A percentile compares a stretch with the other conserved stretches of the same genome.
Evolutionary conservation across 257 asterid species (phyloP).

Genomic region (Ocimum tenuiflorum): DNA sequence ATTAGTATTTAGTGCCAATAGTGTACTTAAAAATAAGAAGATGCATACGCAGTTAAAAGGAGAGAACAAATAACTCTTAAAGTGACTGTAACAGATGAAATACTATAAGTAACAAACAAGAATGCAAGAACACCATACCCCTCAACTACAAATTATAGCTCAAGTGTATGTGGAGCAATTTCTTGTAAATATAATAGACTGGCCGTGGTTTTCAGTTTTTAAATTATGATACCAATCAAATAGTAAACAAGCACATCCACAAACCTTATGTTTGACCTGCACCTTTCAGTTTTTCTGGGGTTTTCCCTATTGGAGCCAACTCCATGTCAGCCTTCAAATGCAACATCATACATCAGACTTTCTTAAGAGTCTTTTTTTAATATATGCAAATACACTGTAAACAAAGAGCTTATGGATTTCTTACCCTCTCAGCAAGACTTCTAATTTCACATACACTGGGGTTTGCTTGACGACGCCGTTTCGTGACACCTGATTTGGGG

Average conservation of each 20-base stretch:
- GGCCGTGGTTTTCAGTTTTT: background rate
- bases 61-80: background rate
- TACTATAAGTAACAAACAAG: background rate
- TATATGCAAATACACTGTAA: background rate
- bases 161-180: background rate
- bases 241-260: background rate
- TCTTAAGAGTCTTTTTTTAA: background rate
- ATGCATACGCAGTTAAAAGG: background rate
- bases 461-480: background rate
- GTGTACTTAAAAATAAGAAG: background rate
- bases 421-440: slow-evolving; percentile 87
- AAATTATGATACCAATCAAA: background rate
- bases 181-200: background rate
- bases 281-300: slow-evolving; percentile 84
- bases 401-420: slow-evolving; percentile 6
- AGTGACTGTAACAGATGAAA: background rate
- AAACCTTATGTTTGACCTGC: slow-evolving; percentile 91
- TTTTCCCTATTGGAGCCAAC: slow-evolving; percentile 75
- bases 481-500: background rate
- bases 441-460: too few relatives aligned
- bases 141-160: background rate
- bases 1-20: background rate
- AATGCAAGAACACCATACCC: background rate
- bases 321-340: slow-evolving; percentile 77
- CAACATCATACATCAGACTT: slow-evolving; percentile 27